A percentile compares a stretch with the other conserved stretches of the same genome.
Evolutionary conservation across 148 eudicot species (phyloP).

Genomic region (Cornus suecica): DNA sequence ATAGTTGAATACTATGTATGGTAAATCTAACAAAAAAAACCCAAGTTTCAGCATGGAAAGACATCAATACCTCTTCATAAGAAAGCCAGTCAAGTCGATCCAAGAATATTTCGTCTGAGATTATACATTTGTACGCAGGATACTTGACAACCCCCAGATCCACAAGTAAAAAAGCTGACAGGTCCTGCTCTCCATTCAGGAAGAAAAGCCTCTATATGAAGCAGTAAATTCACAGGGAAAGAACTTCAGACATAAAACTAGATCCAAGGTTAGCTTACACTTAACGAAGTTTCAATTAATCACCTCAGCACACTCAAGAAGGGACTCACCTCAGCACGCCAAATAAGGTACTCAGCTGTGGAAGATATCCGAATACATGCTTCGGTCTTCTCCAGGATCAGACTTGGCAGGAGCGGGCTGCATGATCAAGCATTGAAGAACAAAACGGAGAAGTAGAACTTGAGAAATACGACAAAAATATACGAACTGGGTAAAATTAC

Average conservation of each 20-base stretch:
- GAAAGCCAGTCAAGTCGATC: constrained; percentile 61
- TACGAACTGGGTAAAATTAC: neutral
- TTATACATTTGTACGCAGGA: constrained; percentile 70
- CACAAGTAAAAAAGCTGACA: constrained; percentile 78
- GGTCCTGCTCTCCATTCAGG: constrained; percentile 79
- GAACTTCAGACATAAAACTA: neutral
- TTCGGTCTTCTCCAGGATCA: constrained; percentile 57
- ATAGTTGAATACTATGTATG: constrained; percentile 9
- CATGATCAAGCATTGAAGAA: constrained; percentile 22
- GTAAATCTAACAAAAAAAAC: constrained; percentile 16
- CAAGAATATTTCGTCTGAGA: constrained; percentile 49
- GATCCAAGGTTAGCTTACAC: neutral
- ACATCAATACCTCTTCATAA: constrained; percentile 78
- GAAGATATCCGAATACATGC: constrained; percentile 57
- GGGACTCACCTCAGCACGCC: constrained; percentile 89
- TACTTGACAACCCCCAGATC: constrained; percentile 82
- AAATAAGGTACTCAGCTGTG: constrained; percentile 67
- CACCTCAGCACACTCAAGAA: constrained; percentile 90
- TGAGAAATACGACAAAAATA: neutral
- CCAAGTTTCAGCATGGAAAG: constrained; percentile 11
- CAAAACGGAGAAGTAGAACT: neutral
- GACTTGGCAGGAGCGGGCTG: constrained; percentile 48
- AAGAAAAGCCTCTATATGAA: constrained; percentile 84
- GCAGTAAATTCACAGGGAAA: constrained; percentile 12
- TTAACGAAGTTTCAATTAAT: neutral